These are phyloP conservation scores for Alternaria sp. DNA, from an alignment of 2,329 filamentous ascomycete species.

Conservation along the genomic window DNA sequence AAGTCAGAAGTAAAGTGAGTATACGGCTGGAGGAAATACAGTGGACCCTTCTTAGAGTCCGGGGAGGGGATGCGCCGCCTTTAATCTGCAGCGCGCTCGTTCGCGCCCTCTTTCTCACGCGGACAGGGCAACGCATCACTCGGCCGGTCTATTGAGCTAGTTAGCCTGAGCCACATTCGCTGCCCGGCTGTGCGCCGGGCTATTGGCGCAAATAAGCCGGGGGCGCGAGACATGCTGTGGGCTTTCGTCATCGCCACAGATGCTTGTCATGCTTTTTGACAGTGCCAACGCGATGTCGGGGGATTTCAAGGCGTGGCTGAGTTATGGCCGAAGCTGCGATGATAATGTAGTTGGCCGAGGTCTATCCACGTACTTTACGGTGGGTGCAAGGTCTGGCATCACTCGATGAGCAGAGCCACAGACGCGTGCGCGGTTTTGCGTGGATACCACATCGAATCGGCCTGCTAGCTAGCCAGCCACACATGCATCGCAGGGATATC, in stretches of 20 bases:
- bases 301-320: background rate
- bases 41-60: background rate
- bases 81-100: background rate
- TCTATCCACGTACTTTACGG: background rate
- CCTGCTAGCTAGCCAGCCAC: background rate
- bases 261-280: background rate
- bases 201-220: conserved; percentile 17
- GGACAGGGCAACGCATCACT: conserved; percentile 3
- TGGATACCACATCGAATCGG: background rate
- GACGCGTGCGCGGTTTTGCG: background rate
- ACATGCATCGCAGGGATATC: background rate
- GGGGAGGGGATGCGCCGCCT: background rate
- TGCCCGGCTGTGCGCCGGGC: background rate
- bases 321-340: background rate
- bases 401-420: background rate
- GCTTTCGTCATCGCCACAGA: conserved; percentile 17
- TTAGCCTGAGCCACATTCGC: conserved; percentile 5
- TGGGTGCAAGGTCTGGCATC: background rate
- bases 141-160: conserved; percentile 3
- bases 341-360: background rate
- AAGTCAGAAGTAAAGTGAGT: background rate
- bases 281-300: background rate
- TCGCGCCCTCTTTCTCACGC: conserved; percentile 4
- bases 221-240: background rate
- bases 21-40: background rate